Evolutionary conservation across 116 monocot genomes (phyloP).

Genomic region (Papilionanthe hybrid): DNA sequence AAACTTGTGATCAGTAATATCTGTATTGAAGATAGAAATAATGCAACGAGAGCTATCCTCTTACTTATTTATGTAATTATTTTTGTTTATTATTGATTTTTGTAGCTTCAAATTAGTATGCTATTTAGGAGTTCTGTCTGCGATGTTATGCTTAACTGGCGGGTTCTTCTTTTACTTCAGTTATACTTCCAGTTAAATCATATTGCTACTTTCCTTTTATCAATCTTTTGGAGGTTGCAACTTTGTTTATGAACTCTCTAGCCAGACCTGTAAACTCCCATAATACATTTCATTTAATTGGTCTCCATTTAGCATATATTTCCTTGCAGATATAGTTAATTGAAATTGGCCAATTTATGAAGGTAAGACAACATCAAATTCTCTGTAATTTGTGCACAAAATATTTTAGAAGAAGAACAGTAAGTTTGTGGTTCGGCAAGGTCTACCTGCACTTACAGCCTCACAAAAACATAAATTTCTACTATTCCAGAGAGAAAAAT

Average conservation of each 20-base stretch:
- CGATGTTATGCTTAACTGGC: neutral
- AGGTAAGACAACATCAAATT: neutral
- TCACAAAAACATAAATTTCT: too few species aligned
- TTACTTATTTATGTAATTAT: neutral
- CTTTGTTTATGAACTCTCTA: too few species aligned
- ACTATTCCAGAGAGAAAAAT: too few species aligned
- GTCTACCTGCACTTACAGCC: too few species aligned
- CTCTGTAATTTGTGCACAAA: too few species aligned
- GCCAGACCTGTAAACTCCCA: neutral
- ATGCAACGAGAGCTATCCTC: neutral
- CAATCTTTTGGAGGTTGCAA: too few species aligned
- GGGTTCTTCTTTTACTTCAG: too few species aligned
- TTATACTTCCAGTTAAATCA: too few species aligned
- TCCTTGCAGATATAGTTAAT: neutral
- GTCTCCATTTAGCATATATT: neutral
- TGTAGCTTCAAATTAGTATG: neutral
- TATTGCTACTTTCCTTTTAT: too few species aligned
- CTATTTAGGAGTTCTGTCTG: neutral
- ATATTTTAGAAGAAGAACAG: too few species aligned
- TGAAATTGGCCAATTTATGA: neutral
- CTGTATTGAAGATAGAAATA: neutral
- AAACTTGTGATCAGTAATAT: neutral
- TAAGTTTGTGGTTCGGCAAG: too few species aligned
- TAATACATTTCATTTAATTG: neutral
- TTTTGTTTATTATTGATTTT: neutral